Percentiles rank a stretch among this genome's conserved stretches.
These are phyloP conservation scores for Stagonosporopsis cucurbitacearum DNA, from an alignment of 2,329 filamentous ascomycete genomes.

Conservation along the genomic window DNA sequence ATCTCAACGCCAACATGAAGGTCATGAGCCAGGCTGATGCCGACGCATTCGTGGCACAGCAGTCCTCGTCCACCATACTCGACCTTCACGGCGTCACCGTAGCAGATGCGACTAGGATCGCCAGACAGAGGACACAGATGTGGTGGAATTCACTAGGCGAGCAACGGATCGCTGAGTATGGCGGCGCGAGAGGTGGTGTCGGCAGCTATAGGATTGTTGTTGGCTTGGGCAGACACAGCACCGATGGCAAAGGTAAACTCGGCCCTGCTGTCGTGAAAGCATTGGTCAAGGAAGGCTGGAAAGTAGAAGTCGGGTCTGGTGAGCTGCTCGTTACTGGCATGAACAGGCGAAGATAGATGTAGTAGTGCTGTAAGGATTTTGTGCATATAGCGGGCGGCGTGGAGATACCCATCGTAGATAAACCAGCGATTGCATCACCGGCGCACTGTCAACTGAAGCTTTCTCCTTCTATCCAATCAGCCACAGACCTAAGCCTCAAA, in stretches of 20 bases:
- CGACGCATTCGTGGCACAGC: constrained; percentile 70
- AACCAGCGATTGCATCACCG: neutral
- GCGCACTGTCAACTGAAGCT: neutral
- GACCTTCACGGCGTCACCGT: constrained; percentile 88
- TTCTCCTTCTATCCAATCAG: neutral
- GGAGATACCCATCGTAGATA: constrained; percentile 6
- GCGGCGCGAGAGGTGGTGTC: constrained; percentile 52
- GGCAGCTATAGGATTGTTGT: constrained; percentile 77
- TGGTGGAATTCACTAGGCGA: constrained; percentile 84
- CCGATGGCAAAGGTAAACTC: constrained; percentile 75
- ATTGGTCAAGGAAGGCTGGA: constrained; percentile 83
- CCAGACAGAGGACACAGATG: constrained; percentile 66
- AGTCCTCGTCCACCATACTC: constrained; percentile 71
- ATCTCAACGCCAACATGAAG: constrained; percentile 65
- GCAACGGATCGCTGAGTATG: constrained; percentile 56
- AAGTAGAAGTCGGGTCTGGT: constrained; percentile 73
- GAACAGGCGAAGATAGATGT: constrained; percentile 33
- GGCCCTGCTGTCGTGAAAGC: constrained; percentile 80
- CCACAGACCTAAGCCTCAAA: neutral
- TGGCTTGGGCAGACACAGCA: constrained; percentile 79
- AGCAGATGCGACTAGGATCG: constrained; percentile 79
- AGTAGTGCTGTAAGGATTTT: neutral
- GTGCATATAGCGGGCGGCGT: neutral
- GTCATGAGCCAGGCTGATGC: constrained; percentile 70
- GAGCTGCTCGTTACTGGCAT: constrained; percentile 72